phyloP scores from a whole-genome alignment of 2,329 filamentous ascomycete species.

The Cladophialophora chaetospira region DNA sequence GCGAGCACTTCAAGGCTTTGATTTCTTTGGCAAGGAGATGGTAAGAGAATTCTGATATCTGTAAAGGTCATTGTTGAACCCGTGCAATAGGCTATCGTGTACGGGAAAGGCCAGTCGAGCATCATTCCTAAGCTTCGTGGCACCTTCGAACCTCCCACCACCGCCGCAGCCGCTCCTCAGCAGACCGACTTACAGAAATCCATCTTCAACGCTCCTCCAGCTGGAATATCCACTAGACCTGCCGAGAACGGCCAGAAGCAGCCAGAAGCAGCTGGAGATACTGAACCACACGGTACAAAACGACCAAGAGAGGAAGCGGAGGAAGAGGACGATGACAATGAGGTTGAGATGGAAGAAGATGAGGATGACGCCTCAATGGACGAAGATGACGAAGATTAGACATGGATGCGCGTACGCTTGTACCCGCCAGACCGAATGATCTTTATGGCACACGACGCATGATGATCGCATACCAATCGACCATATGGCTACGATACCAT shows the following conservation, averaged over 20 bases:
- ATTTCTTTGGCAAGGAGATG: slow-evolving; percentile 82
- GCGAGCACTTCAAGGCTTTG: slow-evolving; percentile 80
- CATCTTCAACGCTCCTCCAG: slow-evolving; percentile 69
- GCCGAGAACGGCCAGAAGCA: slow-evolving; percentile 42
- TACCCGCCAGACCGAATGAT: background rate
- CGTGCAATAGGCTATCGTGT: slow-evolving; percentile 74
- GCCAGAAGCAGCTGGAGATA: slow-evolving; percentile 57
- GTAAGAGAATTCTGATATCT: slow-evolving; percentile 40
- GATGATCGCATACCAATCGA: background rate
- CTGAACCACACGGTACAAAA: slow-evolving; percentile 64
- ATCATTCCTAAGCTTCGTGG: slow-evolving; percentile 89
- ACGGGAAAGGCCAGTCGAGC: slow-evolving; percentile 86
- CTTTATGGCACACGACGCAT: background rate
- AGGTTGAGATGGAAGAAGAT: slow-evolving; percentile 66
- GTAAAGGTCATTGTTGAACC: slow-evolving; percentile 13
- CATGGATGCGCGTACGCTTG: background rate
- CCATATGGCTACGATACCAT: background rate
- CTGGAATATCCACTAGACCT: slow-evolving; percentile 53
- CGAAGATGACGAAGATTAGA: slow-evolving; percentile 72
- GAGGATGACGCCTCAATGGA: slow-evolving; percentile 72
- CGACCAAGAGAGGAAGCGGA: slow-evolving; percentile 69
- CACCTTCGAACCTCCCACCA: slow-evolving; percentile 72
- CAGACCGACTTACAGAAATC: slow-evolving; percentile 76
- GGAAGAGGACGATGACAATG: slow-evolving; percentile 57
- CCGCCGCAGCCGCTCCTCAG: slow-evolving; percentile 57